Conservation (phyloP, 1,284 basidiomycete genomes). For the Singerocomus inundabilis region DNA sequence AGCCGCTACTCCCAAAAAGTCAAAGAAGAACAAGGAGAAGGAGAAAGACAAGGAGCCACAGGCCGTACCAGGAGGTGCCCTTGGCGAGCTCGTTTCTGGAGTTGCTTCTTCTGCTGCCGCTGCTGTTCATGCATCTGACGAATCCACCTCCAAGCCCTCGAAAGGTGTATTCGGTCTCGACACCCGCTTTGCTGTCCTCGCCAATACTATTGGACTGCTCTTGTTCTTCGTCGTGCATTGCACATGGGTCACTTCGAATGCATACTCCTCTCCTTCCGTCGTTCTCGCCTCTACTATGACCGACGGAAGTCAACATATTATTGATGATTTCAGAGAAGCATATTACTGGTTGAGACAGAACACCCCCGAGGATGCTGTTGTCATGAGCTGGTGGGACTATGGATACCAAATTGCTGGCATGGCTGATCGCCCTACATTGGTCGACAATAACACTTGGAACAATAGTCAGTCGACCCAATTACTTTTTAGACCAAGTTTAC, state of each 20-base stretch:
- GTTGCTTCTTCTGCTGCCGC: conserved; percentile 37
- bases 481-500: background rate
- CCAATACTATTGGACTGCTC: conserved; percentile 80
- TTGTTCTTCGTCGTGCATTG: conserved; percentile 93
- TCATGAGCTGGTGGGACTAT: conserved; percentile 99
- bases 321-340: conserved; percentile 99
- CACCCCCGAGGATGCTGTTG: conserved; percentile 87
- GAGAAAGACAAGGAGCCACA: conserved; percentile 36
- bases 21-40: conserved; percentile 56
- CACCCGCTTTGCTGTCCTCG: conserved; percentile 74
- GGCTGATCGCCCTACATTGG: conserved; percentile 95
- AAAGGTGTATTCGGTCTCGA: conserved; percentile 85
- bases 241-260: conserved; percentile 93
- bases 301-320: conserved; percentile 92
- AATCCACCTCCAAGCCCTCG: conserved; percentile 19
- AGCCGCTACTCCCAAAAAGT: conserved; percentile 50
- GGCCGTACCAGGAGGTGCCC: conserved; percentile 33
- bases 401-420: conserved; percentile 99
- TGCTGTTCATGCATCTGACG: conserved; percentile 20
- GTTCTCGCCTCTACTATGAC: conserved; percentile 81
- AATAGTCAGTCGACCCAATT: conserved; percentile 69
- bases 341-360: conserved; percentile 99
- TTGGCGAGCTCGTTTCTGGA: conserved; percentile 46
- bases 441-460: conserved; percentile 99
- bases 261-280: conserved; percentile 98